phyloP scores from a whole-genome alignment of 2,329 filamentous ascomycete species.

The Xylariomycetidae sp. region DNA sequence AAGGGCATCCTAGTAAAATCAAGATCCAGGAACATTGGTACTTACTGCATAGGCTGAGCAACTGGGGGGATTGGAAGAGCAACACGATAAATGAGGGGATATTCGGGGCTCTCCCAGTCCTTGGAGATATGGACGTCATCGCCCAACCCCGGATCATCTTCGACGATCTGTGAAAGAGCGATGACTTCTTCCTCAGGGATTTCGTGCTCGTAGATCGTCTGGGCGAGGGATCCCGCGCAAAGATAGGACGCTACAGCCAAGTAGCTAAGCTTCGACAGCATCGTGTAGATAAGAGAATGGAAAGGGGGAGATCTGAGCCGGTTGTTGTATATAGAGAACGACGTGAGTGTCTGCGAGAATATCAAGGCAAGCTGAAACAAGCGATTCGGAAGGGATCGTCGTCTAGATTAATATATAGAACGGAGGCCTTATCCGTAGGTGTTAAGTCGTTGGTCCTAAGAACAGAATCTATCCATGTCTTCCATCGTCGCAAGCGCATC shows the following conservation, averaged over 20 bases:
- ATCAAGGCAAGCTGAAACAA: no score
- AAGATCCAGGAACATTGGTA: constrained; percentile 3
- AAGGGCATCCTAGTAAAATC: background rate
- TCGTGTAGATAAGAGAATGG: constrained; percentile 5
- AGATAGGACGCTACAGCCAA: constrained; percentile 13
- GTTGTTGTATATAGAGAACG: no score
- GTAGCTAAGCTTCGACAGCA: constrained; percentile 13
- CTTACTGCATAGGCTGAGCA: constrained; percentile 37
- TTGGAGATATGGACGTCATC: constrained; percentile 8
- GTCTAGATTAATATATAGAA: no score
- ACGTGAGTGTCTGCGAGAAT: no score
- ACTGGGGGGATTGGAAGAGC: constrained; percentile 41
- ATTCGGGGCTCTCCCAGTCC: constrained; percentile 7
- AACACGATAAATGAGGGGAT: constrained; percentile 8
- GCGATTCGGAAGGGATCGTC: no score
- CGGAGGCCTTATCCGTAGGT: no score
- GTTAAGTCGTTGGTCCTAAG: no score
- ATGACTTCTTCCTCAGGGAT: constrained; percentile 17
- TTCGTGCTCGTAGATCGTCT: constrained; percentile 11
- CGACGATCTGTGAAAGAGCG: constrained; percentile 14
- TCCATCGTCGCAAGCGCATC: no score
- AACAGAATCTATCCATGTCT: no score
- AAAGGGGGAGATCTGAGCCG: constrained; percentile 2
- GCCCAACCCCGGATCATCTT: constrained; percentile 14
- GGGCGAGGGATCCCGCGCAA: constrained; percentile 7